Base-by-base conservation (phyloP, 768 basidiomycete species). In the Calocybe gangraenosa region DNA sequence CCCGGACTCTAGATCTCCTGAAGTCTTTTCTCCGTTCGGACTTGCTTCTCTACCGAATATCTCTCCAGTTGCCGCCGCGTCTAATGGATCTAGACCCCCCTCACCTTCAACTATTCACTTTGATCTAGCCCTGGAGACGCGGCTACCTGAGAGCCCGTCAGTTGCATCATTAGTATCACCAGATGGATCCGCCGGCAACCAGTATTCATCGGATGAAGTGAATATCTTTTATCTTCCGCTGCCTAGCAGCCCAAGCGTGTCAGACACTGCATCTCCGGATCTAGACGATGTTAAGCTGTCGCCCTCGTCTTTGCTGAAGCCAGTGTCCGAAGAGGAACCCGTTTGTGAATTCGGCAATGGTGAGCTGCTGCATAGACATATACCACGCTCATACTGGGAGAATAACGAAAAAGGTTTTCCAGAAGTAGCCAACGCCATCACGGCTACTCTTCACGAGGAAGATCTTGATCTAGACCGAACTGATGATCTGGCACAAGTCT, bases 21-120 rank as follows among this genome's bases (percentile, higher is more conserved):
- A 65, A 13, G 63, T 69, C 10, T 43, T 43, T 15, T 69, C 69
- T 8, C 69, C 68, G 0, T 40, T 59, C 20, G 68, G 61, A n/a
- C 59, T 72, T 7, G 61, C 56, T 2, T 41, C 54, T 5, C 53
- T 72, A 7, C 67, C 68, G 0, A 32, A 43, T 1, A 59, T 68
- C 17, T 67, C 67, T 4, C 68, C 70, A 8, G 52, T 69, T 7
- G 53, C 58, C 1, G 46, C 60, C 3, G 66, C 65, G 0, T 65
- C 67, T 0, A 46, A 65, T n/a, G 36, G 58, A 8, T 9, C 49
- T 10, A 18, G 31, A 3, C 33, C 22, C 36, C 20, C 36, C 31
- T 20, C 7, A 19, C 7, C 9, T n/a, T 19, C 19, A 19, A 37
- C 25, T 5, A 44, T 44, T 7, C 36, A 44, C 14, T 20, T 42